Conservation (phyloP, 805 yeast genomes). For the Teunomyces gatunensis region DNA sequence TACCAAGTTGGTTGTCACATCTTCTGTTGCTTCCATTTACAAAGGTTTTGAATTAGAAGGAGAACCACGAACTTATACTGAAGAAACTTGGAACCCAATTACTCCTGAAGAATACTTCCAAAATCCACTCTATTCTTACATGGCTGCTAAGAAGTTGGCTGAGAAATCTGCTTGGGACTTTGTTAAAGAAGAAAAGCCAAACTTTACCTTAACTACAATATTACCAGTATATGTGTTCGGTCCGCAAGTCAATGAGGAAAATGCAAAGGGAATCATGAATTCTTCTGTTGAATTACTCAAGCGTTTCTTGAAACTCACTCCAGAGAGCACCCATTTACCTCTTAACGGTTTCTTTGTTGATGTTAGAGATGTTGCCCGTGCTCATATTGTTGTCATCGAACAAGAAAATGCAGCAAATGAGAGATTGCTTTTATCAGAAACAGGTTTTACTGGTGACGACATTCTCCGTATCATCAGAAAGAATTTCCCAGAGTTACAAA, state of each 20-base stretch:
- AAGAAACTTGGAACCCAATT: conserved; percentile 51
- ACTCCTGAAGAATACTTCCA: conserved; percentile 46
- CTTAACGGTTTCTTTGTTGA: conserved; percentile 31
- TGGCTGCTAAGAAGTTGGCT: conserved; percentile 16
- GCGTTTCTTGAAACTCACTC: conserved; percentile 29
- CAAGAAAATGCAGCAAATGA: conserved; percentile 13
- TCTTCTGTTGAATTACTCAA: conserved; percentile 41
- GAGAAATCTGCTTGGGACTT: conserved; percentile 23
- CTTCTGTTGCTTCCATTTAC: conserved; percentile 12
- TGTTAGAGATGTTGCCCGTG: conserved; percentile 48
- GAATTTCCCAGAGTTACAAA: conserved; percentile 18
- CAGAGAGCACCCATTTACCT: conserved; percentile 14
- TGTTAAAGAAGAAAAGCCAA: conserved; percentile 15
- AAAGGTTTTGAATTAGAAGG: not conserved
- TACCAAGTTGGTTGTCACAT: conserved; percentile 15
- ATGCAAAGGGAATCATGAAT: conserved; percentile 25
- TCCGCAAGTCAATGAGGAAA: conserved; percentile 45
- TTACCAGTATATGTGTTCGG: conserved; percentile 61
- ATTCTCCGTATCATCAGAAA: conserved; percentile 21
- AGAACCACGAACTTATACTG: conserved; percentile 33
- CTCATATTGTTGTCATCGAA: conserved; percentile 43
- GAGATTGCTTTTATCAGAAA: conserved; percentile 15
- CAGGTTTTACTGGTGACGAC: conserved; percentile 16
- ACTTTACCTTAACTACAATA: conserved; percentile 45
- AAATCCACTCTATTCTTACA: conserved; percentile 38